Evolutionary conservation across 805 yeast genomes (phyloP).

Genomic region (Starmerella stellata): DNA sequence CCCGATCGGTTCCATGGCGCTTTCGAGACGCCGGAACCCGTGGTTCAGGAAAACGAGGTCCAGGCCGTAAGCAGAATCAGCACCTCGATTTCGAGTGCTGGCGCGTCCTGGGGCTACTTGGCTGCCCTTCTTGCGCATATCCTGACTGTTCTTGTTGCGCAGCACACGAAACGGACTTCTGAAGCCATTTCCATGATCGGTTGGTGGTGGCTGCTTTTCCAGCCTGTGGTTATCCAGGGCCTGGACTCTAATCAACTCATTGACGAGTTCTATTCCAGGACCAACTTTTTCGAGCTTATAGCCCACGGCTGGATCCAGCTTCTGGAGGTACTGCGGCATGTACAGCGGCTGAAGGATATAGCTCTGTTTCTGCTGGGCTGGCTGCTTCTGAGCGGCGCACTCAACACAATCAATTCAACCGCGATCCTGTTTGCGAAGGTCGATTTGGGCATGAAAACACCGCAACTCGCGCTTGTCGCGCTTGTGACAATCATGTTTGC

Average conservation of each 20-base stretch:
- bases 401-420: conserved; percentile 63
- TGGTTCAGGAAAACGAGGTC: background rate
- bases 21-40: background rate
- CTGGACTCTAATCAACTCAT: conserved; percentile 23
- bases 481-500: conserved; percentile 50
- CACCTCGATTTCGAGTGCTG: conserved; percentile 34
- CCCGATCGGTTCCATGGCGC: conserved; percentile 15
- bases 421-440: conserved; percentile 61
- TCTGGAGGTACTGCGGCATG: conserved; percentile 38
- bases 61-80: conserved; percentile 20
- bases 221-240: conserved; percentile 37
- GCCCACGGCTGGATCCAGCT: conserved; percentile 47
- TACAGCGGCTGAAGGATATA: conserved; percentile 43
- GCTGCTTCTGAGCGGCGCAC: conserved; percentile 59
- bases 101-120: conserved; percentile 52
- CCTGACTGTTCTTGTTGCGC: conserved; percentile 34
- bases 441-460: conserved; percentile 49
- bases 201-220: conserved; percentile 60
- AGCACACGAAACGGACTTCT: conserved; percentile 9
- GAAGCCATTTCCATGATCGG: conserved; percentile 39
- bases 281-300: background rate
- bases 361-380: conserved; percentile 50
- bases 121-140: conserved; percentile 54
- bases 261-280: background rate
- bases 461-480: conserved; percentile 47